phyloP scores from a whole-genome alignment of 2,329 filamentous ascomycete species.

The Sphaerulina musiva region DNA sequence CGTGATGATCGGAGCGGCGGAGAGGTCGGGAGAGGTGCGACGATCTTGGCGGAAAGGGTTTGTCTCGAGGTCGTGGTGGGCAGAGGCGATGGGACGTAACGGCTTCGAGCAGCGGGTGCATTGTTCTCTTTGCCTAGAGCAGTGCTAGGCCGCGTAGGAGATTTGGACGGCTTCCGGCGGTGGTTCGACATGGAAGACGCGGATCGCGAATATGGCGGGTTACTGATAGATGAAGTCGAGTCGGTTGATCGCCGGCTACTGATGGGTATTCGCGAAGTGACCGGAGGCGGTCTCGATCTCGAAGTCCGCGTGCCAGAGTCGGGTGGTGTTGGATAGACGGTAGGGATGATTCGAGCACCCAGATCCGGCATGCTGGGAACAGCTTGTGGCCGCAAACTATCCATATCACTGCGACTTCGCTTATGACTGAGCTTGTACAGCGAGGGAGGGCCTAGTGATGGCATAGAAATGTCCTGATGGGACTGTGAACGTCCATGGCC shows the following conservation, averaged over 20 bases:
- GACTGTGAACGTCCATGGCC: constrained; percentile 51
- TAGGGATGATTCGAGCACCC: constrained; percentile 14
- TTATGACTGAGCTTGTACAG: constrained; percentile 28
- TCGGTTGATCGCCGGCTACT: constrained; percentile 24
- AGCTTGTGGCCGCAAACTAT: constrained; percentile 18
- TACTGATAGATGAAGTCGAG: constrained; percentile 30
- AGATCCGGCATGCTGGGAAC: constrained; percentile 29
- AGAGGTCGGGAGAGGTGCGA: constrained; percentile 63
- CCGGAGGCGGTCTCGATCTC: constrained; percentile 1
- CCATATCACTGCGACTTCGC: constrained; percentile 32
- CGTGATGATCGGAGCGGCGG: constrained; percentile 74
- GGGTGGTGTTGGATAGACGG: constrained; percentile 25
- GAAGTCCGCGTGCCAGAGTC: constrained; percentile 16
- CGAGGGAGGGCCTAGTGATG: constrained; percentile 16
- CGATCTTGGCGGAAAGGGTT: constrained; percentile 63
- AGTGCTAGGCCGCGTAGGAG: constrained; percentile 25
- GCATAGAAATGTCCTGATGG: constrained; percentile 35
- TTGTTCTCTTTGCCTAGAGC: constrained; percentile 27
- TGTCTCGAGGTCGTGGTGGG: constrained; percentile 26
- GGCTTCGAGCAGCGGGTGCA: constrained; percentile 22
- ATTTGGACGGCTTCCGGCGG: constrained; percentile 26
- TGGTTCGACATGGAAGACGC: constrained; percentile 26
- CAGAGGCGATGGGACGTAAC: constrained; percentile 33
- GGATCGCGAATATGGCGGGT: constrained; percentile 24
- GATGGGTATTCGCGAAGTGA: constrained; percentile 30